Conservation (phyloP, 495 filamentous ascomycete species). For the Podospora appendiculata region DNA sequence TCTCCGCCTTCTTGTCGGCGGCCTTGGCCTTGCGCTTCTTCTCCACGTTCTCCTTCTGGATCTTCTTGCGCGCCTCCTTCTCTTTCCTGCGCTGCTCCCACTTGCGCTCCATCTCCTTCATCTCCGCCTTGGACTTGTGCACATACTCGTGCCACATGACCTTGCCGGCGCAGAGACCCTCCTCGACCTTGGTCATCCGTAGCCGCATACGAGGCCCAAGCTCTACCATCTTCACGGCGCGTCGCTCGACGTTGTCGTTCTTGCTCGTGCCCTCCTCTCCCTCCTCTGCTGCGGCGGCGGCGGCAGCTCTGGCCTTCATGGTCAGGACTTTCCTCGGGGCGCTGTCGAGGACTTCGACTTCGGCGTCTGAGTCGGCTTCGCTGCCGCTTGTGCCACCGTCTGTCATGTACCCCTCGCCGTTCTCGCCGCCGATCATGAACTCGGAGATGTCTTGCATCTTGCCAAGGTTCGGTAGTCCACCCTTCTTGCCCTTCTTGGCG, state of each 20-base stretch:
- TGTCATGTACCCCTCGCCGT: conserved; percentile 73
- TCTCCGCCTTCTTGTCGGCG: conserved; percentile 40
- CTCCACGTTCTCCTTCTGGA: conserved; percentile 82
- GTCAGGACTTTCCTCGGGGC: conserved; percentile 63
- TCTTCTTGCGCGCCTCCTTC: conserved; percentile 71
- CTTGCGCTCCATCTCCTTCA: conserved; percentile 64
- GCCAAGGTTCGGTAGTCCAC: conserved; percentile 77
- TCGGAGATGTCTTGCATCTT: conserved; percentile 91
- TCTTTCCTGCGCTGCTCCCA: conserved; percentile 74
- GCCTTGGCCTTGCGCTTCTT: conserved; percentile 59
- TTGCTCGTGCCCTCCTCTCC: conserved; percentile 24
- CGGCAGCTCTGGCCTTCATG: conserved; percentile 43
- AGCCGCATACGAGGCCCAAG: conserved; percentile 85
- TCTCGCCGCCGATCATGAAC: conserved; percentile 81
- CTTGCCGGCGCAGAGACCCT: conserved; percentile 83
- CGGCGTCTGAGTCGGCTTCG: conserved; percentile 88
- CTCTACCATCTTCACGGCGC: conserved; percentile 84
- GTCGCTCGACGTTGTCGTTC: conserved; percentile 57
- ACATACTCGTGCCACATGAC: conserved; percentile 97
- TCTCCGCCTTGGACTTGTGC: conserved; percentile 70
- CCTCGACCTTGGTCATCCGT: conserved; percentile 91
- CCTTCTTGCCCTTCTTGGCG: conserved; percentile 54
- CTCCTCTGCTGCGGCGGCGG: conserved; percentile 19
- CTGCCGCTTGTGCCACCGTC: conserved; percentile 70
- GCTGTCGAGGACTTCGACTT: conserved; percentile 81